These are phyloP conservation scores for Clitocybe nebularis DNA, from an alignment of 1,284 basidiomycete genomes.

Conservation along the genomic window DNA sequence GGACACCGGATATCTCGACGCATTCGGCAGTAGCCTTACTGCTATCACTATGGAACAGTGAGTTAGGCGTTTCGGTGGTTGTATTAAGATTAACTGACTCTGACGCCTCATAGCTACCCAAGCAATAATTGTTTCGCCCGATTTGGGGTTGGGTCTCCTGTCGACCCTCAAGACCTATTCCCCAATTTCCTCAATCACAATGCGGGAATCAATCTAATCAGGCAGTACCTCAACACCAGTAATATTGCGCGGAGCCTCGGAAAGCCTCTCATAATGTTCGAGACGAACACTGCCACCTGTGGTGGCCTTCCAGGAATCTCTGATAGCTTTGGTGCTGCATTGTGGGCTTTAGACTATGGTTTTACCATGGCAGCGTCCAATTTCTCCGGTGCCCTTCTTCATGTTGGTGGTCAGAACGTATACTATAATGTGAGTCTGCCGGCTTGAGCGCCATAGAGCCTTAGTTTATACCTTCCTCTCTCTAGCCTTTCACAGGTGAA, in stretches of 20 bases:
- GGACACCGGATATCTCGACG: slow-evolving; percentile 41
- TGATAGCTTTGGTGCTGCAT: slow-evolving; percentile 66
- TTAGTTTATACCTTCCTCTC: not conserved
- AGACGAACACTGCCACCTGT: slow-evolving; percentile 80
- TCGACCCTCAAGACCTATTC: slow-evolving; percentile 52
- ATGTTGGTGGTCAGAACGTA: slow-evolving; percentile 65
- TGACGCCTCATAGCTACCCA: slow-evolving; percentile 40
- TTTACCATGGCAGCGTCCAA: slow-evolving; percentile 60
- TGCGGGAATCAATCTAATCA: slow-evolving; percentile 40
- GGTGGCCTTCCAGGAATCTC: slow-evolving; percentile 76
- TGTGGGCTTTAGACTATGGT: slow-evolving; percentile 70
- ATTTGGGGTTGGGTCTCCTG: slow-evolving; percentile 37
- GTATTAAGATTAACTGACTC: slow-evolving; percentile 7
- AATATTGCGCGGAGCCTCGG: slow-evolving; percentile 37
- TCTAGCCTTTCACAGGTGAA: slow-evolving; percentile 39
- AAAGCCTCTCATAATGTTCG: slow-evolving; percentile 69
- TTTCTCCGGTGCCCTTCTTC: slow-evolving; percentile 55
- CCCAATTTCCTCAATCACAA: slow-evolving; percentile 56
- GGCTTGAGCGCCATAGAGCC: not conserved
- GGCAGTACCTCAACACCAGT: slow-evolving; percentile 47
- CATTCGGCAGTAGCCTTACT: slow-evolving; percentile 34
- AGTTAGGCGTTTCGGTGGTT: slow-evolving; percentile 14
- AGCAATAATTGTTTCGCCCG: slow-evolving; percentile 61
- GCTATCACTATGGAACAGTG: slow-evolving; percentile 49
- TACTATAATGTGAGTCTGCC: slow-evolving; percentile 54